A percentile compares a stretch with the other conserved stretches of the same genome.
Evolutionary conservation across 331 rosid species (phyloP).

Genomic region (Ulmus americana): DNA sequence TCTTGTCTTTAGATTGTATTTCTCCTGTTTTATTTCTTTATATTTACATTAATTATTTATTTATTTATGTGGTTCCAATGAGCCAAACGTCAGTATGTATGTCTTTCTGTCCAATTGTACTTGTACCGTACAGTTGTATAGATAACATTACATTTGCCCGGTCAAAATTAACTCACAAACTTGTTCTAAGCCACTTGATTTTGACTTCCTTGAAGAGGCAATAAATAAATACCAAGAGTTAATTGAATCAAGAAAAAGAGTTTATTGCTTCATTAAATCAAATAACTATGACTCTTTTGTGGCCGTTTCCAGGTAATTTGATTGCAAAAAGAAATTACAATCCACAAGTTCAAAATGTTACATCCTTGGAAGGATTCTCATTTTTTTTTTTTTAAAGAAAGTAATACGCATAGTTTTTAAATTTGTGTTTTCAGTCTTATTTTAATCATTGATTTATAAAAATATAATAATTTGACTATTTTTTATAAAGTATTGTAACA

Average conservation of each 20-base stretch:
- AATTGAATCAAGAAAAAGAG: too few relatives aligned
- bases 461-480: too few relatives aligned
- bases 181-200: not conserved
- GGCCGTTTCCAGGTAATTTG: not conserved
- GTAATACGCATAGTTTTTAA: accelerated
- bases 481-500: too few relatives aligned
- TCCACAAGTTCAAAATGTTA: not conserved
- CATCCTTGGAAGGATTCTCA: too few relatives aligned
- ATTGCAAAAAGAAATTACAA: not conserved
- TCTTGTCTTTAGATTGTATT: constrained; percentile 58
- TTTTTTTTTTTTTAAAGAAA: too few relatives aligned
- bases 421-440: too few relatives aligned
- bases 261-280: not conserved
- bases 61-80: not conserved
- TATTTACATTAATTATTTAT: not conserved
- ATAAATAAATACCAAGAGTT: too few relatives aligned
- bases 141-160: constrained; percentile 16
- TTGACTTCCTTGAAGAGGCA: not conserved
- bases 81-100: constrained; percentile 30
- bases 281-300: not conserved
- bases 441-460: too few relatives aligned
- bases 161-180: constrained; percentile 22
- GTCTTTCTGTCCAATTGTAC: constrained; percentile 32
- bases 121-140: constrained; percentile 28
- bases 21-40: not conserved